These are phyloP conservation scores for Arachis stenosperma DNA, from an alignment of 306 rosid species.

Conservation along the genomic window DNA sequence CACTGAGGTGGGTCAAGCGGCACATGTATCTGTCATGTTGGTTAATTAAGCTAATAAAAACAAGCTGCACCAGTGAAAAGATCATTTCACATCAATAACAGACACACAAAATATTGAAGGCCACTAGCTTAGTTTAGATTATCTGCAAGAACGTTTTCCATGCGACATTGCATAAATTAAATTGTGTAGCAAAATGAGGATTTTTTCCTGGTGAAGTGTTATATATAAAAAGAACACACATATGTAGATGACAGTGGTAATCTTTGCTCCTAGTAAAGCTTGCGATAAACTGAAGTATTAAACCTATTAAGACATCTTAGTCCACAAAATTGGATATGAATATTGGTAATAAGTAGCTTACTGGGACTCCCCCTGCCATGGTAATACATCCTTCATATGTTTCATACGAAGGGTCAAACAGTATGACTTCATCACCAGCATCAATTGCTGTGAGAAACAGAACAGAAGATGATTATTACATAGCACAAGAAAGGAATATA, in stretches of 20 bases:
- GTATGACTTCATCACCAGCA: conserved; percentile 74
- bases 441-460: conserved; percentile 67
- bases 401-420: conserved; percentile 76
- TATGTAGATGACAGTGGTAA: not conserved
- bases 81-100: conserved; percentile 19
- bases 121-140: not conserved
- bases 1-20: conserved; percentile 83
- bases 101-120: not conserved
- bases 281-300: not conserved
- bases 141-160: not conserved
- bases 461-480: conserved; percentile 14
- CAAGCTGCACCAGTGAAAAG: conserved; percentile 7
- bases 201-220: not conserved
- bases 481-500: not conserved
- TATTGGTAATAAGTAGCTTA: conserved; percentile 44
- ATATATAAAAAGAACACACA: not conserved
- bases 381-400: conserved; percentile 64
- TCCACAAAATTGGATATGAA: not conserved
- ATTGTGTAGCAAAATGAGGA: not conserved
- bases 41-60: conserved; percentile 33
- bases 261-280: not conserved
- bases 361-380: conserved; percentile 83
- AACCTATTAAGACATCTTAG: not conserved
- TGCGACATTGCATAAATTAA: conserved; percentile 4
- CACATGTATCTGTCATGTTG: conserved; percentile 59